Evolutionary conservation across 2,329 filamentous ascomycete genomes (phyloP).

Genomic region (Fusarium pseudograminearum): DNA sequence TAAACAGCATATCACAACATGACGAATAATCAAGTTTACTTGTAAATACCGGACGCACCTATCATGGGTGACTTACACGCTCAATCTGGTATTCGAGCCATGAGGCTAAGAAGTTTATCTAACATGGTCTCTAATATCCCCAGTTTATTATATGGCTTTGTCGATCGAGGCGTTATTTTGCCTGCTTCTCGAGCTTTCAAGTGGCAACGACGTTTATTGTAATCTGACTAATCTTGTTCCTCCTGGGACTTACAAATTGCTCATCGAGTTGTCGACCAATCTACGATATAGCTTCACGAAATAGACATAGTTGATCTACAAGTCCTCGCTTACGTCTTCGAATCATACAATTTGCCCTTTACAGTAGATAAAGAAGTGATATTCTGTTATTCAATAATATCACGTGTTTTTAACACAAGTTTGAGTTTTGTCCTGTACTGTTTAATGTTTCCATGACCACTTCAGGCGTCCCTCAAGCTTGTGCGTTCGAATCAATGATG

Average conservation of each 20-base stretch:
- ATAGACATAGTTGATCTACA: neutral
- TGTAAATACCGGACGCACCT: neutral
- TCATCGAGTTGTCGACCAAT: neutral
- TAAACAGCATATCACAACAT: neutral
- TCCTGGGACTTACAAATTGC: neutral
- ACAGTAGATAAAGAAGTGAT: neutral
- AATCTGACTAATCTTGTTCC: neutral
- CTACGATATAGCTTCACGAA: neutral
- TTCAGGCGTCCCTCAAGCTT: neutral
- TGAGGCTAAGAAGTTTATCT: neutral
- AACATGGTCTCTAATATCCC: neutral
- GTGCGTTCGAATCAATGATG: neutral
- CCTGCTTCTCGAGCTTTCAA: neutral
- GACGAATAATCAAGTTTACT: neutral
- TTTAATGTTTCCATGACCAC: neutral
- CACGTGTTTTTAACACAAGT: neutral
- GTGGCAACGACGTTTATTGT: neutral
- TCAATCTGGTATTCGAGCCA: neutral
- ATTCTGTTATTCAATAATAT: neutral
- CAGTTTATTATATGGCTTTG: neutral
- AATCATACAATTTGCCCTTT: neutral
- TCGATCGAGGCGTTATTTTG: neutral
- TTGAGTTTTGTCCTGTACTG: neutral
- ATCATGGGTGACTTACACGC: neutral
- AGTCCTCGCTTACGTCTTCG: neutral